Conservation (phyloP, 371 early-diverging fungal genomes). For the Sporodiniella umbellata region DNA sequence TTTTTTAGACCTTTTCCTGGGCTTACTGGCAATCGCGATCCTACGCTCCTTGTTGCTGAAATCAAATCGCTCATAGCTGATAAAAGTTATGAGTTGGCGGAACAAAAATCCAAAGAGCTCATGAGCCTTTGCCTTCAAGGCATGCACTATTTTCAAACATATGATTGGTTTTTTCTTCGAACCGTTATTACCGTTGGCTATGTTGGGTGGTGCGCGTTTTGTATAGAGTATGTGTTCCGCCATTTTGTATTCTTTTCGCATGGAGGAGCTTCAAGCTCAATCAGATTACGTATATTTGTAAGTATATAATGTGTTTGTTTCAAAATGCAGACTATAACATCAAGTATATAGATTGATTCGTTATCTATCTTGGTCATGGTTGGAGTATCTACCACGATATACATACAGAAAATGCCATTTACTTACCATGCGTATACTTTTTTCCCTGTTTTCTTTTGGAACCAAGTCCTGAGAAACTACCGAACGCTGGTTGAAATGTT, state of each 20-base stretch:
- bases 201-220: constrained; percentile 88
- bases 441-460: constrained; percentile 90
- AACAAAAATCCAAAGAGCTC: constrained; percentile 55
- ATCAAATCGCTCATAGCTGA: constrained; percentile 61
- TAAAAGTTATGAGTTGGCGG: constrained; percentile 63
- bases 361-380: constrained; percentile 37
- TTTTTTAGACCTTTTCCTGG: constrained; percentile 74
- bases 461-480: constrained; percentile 48
- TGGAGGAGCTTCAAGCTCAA: background rate
- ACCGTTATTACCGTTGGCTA: constrained; percentile 86
- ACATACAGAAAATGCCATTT: constrained; percentile 70
- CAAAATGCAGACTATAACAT: background rate
- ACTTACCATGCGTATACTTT: constrained; percentile 84
- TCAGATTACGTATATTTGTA: constrained; percentile 7
- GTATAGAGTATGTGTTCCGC: constrained; percentile 68
- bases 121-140: constrained; percentile 73
- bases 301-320: background rate
- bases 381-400: constrained; percentile 49
- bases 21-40: constrained; percentile 49
- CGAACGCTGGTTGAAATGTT: constrained; percentile 22
- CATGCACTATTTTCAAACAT: constrained; percentile 92
- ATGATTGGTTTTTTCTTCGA: constrained; percentile 93
- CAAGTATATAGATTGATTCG: constrained; percentile 37
- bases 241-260: constrained; percentile 28
- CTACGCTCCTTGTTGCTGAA: constrained; percentile 47